phyloP scores from a whole-genome alignment of 208 protist species.

The Leishmania braziliensis region DNA sequence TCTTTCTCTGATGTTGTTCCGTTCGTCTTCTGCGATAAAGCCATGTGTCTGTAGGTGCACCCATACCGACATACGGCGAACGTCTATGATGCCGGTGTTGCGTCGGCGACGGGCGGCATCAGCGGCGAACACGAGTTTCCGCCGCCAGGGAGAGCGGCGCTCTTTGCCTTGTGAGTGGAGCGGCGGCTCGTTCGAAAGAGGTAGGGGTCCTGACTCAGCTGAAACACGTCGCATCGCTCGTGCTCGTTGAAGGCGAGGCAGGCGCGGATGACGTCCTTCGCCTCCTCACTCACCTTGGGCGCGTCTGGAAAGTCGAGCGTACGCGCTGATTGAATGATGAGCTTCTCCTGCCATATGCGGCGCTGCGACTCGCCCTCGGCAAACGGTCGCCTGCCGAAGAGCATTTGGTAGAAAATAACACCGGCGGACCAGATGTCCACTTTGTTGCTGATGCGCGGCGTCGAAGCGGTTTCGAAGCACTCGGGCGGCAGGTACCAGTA shows the following conservation, averaged over 20 bases:
- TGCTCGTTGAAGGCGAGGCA: slow-evolving; percentile 72
- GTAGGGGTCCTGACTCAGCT: slow-evolving; percentile 76
- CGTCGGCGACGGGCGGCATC: slow-evolving; percentile 1
- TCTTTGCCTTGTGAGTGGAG: slow-evolving; percentile 33
- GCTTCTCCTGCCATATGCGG: slow-evolving; percentile 81
- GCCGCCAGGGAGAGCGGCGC: slow-evolving; percentile 2
- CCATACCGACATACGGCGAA: background rate
- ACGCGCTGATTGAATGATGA: slow-evolving; percentile 67
- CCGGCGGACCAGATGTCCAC: slow-evolving; percentile 94
- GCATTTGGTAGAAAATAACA: slow-evolving; percentile 96
- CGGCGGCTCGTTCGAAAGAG: slow-evolving; percentile 44
- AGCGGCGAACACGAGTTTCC: background rate
- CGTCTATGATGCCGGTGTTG: background rate
- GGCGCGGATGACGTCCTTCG: slow-evolving; percentile 71
- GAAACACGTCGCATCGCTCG: slow-evolving; percentile 76
- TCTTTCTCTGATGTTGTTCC: background rate
- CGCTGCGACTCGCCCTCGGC: slow-evolving; percentile 92
- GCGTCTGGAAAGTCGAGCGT: slow-evolving; percentile 69
- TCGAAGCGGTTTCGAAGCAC: slow-evolving; percentile 91
- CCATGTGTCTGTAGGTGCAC: background rate
- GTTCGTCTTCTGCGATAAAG: background rate
- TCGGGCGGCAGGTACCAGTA: slow-evolving; percentile 97
- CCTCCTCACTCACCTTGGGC: slow-evolving; percentile 79
- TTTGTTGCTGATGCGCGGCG: slow-evolving; percentile 87
- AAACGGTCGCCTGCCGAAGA: slow-evolving; percentile 95